Conservation (phyloP, 306 rosid species). For the Cicer pinnatifidum region DNA sequence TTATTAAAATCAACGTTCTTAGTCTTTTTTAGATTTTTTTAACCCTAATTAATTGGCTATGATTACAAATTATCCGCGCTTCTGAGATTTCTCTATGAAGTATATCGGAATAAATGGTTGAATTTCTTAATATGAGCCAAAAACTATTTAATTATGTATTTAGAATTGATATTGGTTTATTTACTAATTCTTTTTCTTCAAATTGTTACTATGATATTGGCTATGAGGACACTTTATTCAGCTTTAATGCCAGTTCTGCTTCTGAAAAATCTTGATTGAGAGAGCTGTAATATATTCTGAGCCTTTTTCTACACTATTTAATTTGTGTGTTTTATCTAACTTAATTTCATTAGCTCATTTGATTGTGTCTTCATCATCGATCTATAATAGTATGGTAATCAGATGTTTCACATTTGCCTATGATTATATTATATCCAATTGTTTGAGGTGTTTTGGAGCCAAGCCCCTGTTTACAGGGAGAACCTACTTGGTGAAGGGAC, state of each 20-base stretch:
- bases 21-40: too few relatives aligned
- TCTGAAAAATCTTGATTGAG: conserved; percentile 76
- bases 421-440: conserved; percentile 49
- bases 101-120: conserved; percentile 58
- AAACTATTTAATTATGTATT: neutral
- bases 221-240: conserved; percentile 62
- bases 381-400: too few relatives aligned
- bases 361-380: too few relatives aligned
- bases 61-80: conserved; percentile 72
- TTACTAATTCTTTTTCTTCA: too few relatives aligned
- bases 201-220: neutral
- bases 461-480: conserved; percentile 67
- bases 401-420: neutral
- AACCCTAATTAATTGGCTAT: conserved; percentile 40
- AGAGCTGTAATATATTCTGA: conserved; percentile 80
- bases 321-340: too few relatives aligned
- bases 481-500: conserved; percentile 66
- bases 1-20: neutral
- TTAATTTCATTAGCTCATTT: too few relatives aligned
- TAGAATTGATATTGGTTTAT: too few relatives aligned
- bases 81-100: conserved; percentile 68
- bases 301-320: conserved; percentile 34
- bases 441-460: conserved; percentile 50
- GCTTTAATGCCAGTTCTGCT: conserved; percentile 99
- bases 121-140: conserved; percentile 91